phyloP scores from a whole-genome alignment of 176 grass and related monocot species.

The Paspalum vaginatum region DNA sequence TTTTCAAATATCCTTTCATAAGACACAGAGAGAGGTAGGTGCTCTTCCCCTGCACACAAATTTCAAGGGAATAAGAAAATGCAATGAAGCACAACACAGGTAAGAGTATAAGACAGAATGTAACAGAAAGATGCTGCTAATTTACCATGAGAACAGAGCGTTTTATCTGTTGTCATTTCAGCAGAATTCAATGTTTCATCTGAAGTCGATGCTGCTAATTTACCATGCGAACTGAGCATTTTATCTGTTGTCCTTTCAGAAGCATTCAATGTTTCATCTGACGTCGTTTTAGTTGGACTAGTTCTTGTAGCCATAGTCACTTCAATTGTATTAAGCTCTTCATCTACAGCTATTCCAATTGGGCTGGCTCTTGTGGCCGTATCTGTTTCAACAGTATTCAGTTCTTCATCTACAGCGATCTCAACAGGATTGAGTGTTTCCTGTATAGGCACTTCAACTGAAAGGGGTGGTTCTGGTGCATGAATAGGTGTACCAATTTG shows the following conservation, averaged over 20 bases:
- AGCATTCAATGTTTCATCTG: background rate
- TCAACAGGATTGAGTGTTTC: conserved; percentile 19
- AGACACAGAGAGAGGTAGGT: conserved; percentile 24
- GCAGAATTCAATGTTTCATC: conserved; percentile 28
- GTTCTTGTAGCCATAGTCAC: background rate
- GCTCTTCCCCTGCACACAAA: conserved; percentile 48
- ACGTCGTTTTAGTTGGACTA: conserved; percentile 17
- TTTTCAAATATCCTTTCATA: conserved; percentile 73
- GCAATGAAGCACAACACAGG: conserved; percentile 12
- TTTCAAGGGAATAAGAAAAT: conserved; percentile 37
- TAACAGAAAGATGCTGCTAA: conserved; percentile 28
- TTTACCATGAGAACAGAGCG: conserved; percentile 42
- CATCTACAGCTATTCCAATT: conserved; percentile 42
- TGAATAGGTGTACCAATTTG: conserved; percentile 39
- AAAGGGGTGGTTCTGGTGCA: conserved; percentile 31
- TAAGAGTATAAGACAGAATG: conserved; percentile 29
- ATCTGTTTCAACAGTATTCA: conserved; percentile 17
- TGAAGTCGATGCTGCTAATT: background rate
- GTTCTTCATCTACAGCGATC: conserved; percentile 37
- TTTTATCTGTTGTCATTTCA: conserved; percentile 42
- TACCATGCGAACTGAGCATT: background rate
- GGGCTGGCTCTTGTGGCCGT: background rate
- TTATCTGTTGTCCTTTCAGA: background rate
- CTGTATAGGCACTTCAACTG: conserved; percentile 31
- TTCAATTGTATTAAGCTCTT: conserved; percentile 26